These are phyloP conservation scores for Blastobotrys terrestris DNA, from an alignment of 805 yeast species.

Conservation along the genomic window DNA sequence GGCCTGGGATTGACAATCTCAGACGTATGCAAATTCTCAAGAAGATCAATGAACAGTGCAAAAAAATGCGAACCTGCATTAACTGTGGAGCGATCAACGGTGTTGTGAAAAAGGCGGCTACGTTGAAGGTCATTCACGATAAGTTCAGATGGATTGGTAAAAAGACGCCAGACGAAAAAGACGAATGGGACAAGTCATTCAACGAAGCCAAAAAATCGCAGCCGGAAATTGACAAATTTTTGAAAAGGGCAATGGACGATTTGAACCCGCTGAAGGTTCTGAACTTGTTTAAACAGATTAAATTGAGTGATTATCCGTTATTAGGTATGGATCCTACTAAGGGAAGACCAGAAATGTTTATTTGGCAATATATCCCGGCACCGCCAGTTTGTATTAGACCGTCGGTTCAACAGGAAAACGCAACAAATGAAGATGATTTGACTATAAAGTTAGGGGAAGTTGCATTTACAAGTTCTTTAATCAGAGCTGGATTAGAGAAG, in stretches of 20 bases:
- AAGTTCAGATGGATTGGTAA: slow-evolving; percentile 95
- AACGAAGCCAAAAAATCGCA: slow-evolving; percentile 63
- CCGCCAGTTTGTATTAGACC: slow-evolving; percentile 99
- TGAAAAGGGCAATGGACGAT: slow-evolving; percentile 85
- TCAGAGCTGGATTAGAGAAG: slow-evolving; percentile 89
- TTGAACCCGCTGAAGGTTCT: slow-evolving; percentile 86
- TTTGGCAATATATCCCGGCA: slow-evolving; percentile 96
- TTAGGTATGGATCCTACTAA: slow-evolving; percentile 82
- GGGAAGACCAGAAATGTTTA: slow-evolving; percentile 93
- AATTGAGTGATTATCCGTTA: slow-evolving; percentile 85
- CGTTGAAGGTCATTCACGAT: slow-evolving; percentile 91
- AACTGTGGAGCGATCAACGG: slow-evolving; percentile 88
- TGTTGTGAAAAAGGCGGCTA: slow-evolving; percentile 95
- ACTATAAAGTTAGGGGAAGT: slow-evolving; percentile 94
- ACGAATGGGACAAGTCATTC: slow-evolving; percentile 82
- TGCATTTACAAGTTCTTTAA: slow-evolving; percentile 93
- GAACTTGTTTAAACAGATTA: slow-evolving; percentile 77
- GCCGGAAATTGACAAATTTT: slow-evolving; percentile 85
- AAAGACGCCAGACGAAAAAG: slow-evolving; percentile 76
- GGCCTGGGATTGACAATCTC: slow-evolving; percentile 84
- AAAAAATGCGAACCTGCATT: slow-evolving; percentile 87
- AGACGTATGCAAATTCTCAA: slow-evolving; percentile 86
- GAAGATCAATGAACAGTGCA: slow-evolving; percentile 83
- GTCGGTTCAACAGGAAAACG: slow-evolving; percentile 88
- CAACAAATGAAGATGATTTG: slow-evolving; percentile 94